Base-by-base conservation (phyloP, 2,329 filamentous ascomycete species). In the Samsoniella hepiali region DNA sequence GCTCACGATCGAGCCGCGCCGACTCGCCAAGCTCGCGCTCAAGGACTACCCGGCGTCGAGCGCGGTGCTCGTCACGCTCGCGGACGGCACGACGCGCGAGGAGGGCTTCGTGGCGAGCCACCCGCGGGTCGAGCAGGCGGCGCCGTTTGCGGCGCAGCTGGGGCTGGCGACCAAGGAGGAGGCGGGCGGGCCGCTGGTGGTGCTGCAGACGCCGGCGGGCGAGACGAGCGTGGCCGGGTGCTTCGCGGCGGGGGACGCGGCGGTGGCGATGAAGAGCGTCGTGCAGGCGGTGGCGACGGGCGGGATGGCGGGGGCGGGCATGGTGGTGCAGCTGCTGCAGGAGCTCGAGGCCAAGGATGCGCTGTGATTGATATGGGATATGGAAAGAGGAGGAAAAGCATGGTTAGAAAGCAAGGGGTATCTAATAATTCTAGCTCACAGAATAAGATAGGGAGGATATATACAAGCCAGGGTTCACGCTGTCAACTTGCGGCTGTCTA, bases 201-300 rank as follows among this genome's bases (percentile, higher is more conserved):
- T 78, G 60, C 71, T 72, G 0, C 72, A 71, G 27, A 66, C 69
- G 2, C 81, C 82, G 42, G 82, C 84, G 67, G 75, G 79, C 47
- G 75, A 79, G 69, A 84, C 83, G 3, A 82, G 70, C 61, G 76
- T 84, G 0, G 70, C 72, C 2, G 84, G 84, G 0, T 79, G 82
- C 3, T 85, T 82, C 72, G 83, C 82, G 0, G 81, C 75, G 1
- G 84, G 84, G 0, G 84, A 88, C 70, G 79, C 75, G 59, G 72
- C 71, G 11, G 72, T 72, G 10, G 64, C 68, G 63, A 67, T 76
- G 56, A 74, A 68, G 67, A 69, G 68, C 5, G 72, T 70, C 1
- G 29, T 71, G 32, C 64, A 69, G 64, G 76, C 75, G 1, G 63
- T 69, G 59, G 44, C 68, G 3, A 72, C 69, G 69, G 74, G 74